phyloP scores from a whole-genome alignment of 805 yeast genomes.

The Kodamaea lidongshanica region DNA sequence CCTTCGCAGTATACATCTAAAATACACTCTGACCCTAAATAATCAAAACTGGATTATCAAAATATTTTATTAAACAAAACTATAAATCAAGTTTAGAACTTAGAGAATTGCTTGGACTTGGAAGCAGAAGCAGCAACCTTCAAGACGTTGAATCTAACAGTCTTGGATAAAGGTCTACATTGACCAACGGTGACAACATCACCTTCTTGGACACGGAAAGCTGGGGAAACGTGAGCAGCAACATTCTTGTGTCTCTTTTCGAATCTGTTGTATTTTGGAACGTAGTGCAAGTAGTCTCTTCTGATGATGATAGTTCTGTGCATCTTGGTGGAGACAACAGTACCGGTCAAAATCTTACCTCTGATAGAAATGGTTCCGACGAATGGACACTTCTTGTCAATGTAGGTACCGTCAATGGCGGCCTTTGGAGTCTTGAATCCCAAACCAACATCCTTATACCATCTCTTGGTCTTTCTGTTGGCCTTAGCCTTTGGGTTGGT shows the following conservation, averaged over 20 bases:
- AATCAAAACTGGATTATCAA: slow-evolving; percentile 1
- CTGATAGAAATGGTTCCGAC: slow-evolving; percentile 95
- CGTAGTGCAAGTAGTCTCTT: slow-evolving; percentile 99
- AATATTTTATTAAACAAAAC: slow-evolving; percentile 4
- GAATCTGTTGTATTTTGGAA: slow-evolving; percentile 99
- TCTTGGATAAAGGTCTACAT: slow-evolving; percentile 99
- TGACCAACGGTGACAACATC: slow-evolving; percentile 99
- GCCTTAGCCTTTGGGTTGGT: slow-evolving; percentile 99
- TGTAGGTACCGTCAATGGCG: slow-evolving; percentile 98
- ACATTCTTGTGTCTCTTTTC: slow-evolving; percentile 99
- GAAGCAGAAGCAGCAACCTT: slow-evolving; percentile 87
- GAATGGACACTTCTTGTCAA: slow-evolving; percentile 99
- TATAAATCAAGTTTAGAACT: slow-evolving; percentile 58
- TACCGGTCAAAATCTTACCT: slow-evolving; percentile 99
- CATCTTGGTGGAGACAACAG: slow-evolving; percentile 99
- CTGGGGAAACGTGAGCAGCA: slow-evolving; percentile 99
- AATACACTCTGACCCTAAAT: too few relatives aligned
- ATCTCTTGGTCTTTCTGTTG: slow-evolving; percentile 98
- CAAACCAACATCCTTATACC: slow-evolving; percentile 99
- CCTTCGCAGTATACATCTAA: too few relatives aligned
- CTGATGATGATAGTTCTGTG: slow-evolving; percentile 99
- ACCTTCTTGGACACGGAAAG: slow-evolving; percentile 99
- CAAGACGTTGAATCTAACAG: slow-evolving; percentile 99
- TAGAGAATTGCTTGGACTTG: slow-evolving; percentile 91
- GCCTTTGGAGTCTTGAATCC: slow-evolving; percentile 99